Percentiles rank a stretch among this genome's conserved stretches.
These are phyloP conservation scores for Teratosphaeria nubilosa DNA, from an alignment of 2,329 filamentous ascomycete genomes.

Conservation along the genomic window DNA sequence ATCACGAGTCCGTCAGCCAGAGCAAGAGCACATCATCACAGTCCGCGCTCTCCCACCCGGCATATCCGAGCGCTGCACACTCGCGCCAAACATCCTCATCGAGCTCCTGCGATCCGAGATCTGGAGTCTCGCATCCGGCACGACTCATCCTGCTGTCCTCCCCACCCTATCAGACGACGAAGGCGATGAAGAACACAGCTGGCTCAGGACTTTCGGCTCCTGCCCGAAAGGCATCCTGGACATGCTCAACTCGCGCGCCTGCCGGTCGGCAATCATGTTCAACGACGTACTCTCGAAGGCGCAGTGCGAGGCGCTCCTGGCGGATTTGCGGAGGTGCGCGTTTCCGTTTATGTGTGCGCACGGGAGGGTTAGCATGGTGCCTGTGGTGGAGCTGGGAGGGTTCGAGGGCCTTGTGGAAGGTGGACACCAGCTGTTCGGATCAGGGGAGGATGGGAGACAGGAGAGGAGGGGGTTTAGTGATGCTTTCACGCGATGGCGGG, in stretches of 20 bases:
- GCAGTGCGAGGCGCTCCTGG: constrained; percentile 51
- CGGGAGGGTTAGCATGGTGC: constrained; percentile 48
- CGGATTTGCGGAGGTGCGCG: constrained; percentile 48
- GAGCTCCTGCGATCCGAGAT: constrained; percentile 65
- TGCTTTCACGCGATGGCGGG: too few species aligned
- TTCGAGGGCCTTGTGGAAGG: too few species aligned
- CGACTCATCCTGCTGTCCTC: neutral
- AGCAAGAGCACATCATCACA: constrained; percentile 12
- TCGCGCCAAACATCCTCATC: constrained; percentile 61
- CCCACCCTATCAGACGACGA: neutral
- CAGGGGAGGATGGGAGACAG: too few species aligned
- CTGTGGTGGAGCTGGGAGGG: constrained; percentile 24
- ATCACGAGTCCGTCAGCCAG: constrained; percentile 6
- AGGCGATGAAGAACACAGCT: constrained; percentile 25
- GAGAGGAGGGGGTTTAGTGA: too few species aligned
- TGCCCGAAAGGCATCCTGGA: constrained; percentile 71
- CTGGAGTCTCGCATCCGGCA: constrained; percentile 49
- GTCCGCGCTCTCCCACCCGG: constrained; percentile 56
- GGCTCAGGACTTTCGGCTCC: constrained; percentile 53
- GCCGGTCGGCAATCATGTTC: constrained; percentile 77
- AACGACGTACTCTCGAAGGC: constrained; percentile 54
- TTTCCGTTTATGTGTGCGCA: constrained; percentile 82
- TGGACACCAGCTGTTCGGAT: too few species aligned
- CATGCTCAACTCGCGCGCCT: constrained; percentile 64
- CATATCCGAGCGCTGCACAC: constrained; percentile 65